Base-by-base conservation (phyloP, 139 green algal species). In the Chlamydomonas incerta region DNA sequence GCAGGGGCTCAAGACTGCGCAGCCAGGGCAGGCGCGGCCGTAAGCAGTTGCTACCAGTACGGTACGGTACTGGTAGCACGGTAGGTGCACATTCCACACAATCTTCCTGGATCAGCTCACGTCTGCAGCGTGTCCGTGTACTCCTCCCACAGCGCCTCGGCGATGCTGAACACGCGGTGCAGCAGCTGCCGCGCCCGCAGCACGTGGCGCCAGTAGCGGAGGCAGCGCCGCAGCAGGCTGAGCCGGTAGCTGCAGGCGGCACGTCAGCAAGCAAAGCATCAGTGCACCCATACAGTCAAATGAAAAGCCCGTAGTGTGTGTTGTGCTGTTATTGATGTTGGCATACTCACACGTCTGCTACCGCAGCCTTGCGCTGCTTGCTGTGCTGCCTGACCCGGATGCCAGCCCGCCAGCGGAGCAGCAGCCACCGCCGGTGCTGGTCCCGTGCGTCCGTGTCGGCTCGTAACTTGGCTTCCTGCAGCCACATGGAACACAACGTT, bases 91-190 rank as follows among this genome's bases (percentile, higher is more conserved):
- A n/a, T n/a, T n/a, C n/a, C n/a, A n/a, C n/a, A n/a, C n/a, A n/a
- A n/a, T n/a, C n/a, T n/a, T n/a, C n/a, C n/a, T n/a, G n/a, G n/a
- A n/a, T n/a, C n/a, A n/a, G n/a, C n/a, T n/a, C n/a, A 20, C 50
- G 18, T 18, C 75, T 72, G 35, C 26, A 52, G 47, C 41, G 76
- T 14, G 37, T 75, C 63, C 11, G n/a, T 9, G 66, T 75, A 68
- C 47, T 66, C 79, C 5, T 85, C 65, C 79, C 79, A 85, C 29
- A 85, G 46, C n/a, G 8, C 14, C 46, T 85, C 79, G n/a, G 79
- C 79, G 18, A 11, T 26, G 31, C 17, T 29, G 47, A 85, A 75
- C 18, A 85, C 79, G 18, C 66, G 65, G 21, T 15, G 31, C 1
- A 85, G 79, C 79, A 85, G 65, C 65, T 28, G 46, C 3, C 65